Conservation (phyloP, 2,329 filamentous ascomycete species). For the Ophiostoma himal-ulmi region DNA sequence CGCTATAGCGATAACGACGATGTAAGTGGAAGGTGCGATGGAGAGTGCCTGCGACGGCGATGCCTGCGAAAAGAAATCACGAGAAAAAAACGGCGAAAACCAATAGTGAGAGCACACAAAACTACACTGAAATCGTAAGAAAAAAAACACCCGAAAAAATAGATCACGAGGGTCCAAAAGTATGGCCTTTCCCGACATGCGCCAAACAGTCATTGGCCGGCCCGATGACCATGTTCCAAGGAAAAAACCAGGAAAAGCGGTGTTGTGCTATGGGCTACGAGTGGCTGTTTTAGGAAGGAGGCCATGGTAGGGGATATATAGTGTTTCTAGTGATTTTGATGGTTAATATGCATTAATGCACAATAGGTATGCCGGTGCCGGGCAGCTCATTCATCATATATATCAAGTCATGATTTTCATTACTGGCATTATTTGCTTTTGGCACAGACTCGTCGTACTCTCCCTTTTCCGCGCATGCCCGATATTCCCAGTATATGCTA, state of each 20-base stretch:
- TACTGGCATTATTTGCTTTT: too few species aligned
- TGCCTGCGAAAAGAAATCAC: not conserved
- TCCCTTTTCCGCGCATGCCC: too few species aligned
- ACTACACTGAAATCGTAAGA: not conserved
- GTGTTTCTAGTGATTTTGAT: not conserved
- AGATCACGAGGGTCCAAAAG: not conserved
- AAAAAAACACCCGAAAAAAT: not conserved
- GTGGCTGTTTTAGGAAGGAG: not conserved
- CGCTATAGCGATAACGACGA: conserved; percentile 11
- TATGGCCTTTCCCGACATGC: not conserved
- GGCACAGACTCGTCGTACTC: too few species aligned
- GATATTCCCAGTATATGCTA: not conserved
- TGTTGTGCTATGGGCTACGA: not conserved
- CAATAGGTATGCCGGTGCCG: not conserved
- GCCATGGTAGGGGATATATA: not conserved
- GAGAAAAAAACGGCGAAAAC: not conserved
- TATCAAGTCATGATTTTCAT: too few species aligned
- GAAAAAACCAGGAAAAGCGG: not conserved
- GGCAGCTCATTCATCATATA: too few species aligned
- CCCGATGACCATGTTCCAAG: not conserved
- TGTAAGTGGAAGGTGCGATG: conserved; percentile 1
- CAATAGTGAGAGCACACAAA: not conserved
- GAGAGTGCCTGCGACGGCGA: not conserved
- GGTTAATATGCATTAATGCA: not conserved
- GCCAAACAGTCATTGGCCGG: not conserved